Percentiles rank a stretch among this genome's conserved stretches.
Conservation (phyloP, 2,329 filamentous ascomycete species). For the Ceratocystis lukuohia region DNA sequence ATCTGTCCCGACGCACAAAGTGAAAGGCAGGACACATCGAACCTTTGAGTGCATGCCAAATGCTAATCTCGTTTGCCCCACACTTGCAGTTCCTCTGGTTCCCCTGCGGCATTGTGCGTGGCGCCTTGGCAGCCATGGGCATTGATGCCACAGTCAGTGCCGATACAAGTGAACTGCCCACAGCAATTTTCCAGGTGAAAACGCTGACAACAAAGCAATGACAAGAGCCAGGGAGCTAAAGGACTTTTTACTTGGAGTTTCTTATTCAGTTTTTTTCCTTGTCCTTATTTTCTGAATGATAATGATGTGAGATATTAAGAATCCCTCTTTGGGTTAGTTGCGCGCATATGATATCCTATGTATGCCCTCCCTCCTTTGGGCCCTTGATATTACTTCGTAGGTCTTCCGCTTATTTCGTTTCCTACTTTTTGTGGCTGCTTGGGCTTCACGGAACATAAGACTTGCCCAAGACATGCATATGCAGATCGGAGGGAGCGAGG, state of each 20-base stretch:
- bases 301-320: too few relatives aligned
- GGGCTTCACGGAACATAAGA: not conserved
- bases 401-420: not conserved
- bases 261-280: too few relatives aligned
- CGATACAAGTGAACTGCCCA: slow-evolving; percentile 73
- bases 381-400: too few relatives aligned
- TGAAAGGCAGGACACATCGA: not conserved
- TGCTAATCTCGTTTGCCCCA: slow-evolving; percentile 11
- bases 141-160: slow-evolving; percentile 85
- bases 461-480: not conserved
- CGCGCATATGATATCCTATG: too few relatives aligned
- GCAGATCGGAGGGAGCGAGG: not conserved
- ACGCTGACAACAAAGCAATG: slow-evolving; percentile 53
- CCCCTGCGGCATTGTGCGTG: slow-evolving; percentile 81
- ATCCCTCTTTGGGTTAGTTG: too few relatives aligned
- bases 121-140: slow-evolving; percentile 81
- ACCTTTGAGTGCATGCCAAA: not conserved
- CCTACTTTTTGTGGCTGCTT: not conserved
- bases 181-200: slow-evolving; percentile 92
- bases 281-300: too few relatives aligned
- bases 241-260: not conserved
- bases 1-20: not conserved
- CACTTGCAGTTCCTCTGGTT: slow-evolving; percentile 71
- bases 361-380: too few relatives aligned
- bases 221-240: not conserved